phyloP scores from a whole-genome alignment of 1,284 basidiomycete genomes.

The Ceratorhiza oryzae-sativae region DNA sequence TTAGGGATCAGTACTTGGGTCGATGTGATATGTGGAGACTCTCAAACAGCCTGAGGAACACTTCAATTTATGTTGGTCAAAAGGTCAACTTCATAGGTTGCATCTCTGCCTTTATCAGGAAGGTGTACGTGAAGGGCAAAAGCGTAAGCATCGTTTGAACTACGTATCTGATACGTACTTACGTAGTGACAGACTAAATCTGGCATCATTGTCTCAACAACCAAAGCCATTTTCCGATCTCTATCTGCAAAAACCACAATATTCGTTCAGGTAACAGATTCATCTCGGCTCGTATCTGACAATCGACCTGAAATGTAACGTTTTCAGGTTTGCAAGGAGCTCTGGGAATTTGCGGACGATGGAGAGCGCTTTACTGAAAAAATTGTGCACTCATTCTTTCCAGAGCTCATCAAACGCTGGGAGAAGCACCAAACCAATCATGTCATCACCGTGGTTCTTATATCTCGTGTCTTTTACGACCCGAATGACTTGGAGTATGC shows the following conservation, averaged over 20 bases:
- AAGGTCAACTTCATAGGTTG: slow-evolving; percentile 79
- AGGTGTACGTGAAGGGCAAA: slow-evolving; percentile 71
- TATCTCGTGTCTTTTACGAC: slow-evolving; percentile 94
- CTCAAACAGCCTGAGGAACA: slow-evolving; percentile 66
- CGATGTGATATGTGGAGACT: slow-evolving; percentile 94
- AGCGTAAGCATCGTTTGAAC: slow-evolving; percentile 55
- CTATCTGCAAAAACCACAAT: slow-evolving; percentile 91
- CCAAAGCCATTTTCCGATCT: slow-evolving; percentile 89
- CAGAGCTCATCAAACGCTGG: slow-evolving; percentile 84
- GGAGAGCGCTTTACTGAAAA: slow-evolving; percentile 97
- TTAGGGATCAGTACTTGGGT: slow-evolving; percentile 91
- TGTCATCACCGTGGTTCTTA: slow-evolving; percentile 91
- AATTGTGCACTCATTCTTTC: slow-evolving; percentile 91
- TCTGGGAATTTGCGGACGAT: slow-evolving; percentile 97
- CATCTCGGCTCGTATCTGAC: too few species aligned
- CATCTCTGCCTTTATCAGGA: slow-evolving; percentile 79
- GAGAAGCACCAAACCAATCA: slow-evolving; percentile 86
- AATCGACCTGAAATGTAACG: neutral
- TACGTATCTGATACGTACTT: neutral
- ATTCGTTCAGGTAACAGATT: slow-evolving; percentile 73
- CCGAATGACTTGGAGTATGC: slow-evolving; percentile 80
- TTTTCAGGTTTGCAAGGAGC: slow-evolving; percentile 78
- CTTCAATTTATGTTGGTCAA: slow-evolving; percentile 67
- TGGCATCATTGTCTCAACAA: slow-evolving; percentile 80
- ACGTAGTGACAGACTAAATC: slow-evolving; percentile 67